phyloP scores from a whole-genome alignment of 805 yeast species.

The Candida berthetii region DNA sequence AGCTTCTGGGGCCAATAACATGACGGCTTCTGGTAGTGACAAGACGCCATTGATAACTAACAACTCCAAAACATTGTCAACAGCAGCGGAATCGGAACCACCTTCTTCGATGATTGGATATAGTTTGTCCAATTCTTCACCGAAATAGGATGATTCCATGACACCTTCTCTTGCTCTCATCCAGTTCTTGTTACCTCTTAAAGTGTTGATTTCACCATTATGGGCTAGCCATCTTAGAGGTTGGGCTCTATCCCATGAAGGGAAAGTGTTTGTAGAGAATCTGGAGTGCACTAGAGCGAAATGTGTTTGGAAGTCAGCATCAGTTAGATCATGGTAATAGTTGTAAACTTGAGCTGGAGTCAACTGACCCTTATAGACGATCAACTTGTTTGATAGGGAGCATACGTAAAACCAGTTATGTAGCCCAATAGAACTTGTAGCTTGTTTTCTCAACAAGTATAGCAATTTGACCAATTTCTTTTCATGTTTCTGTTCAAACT shows the following conservation, averaged over 20 bases:
- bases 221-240: conserved; percentile 97
- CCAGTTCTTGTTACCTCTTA: conserved; percentile 98
- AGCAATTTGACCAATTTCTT: conserved; percentile 76
- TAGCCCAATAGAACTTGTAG: conserved; percentile 85
- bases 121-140: conserved; percentile 84
- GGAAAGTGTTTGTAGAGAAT: conserved; percentile 96
- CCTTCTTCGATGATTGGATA: conserved; percentile 98
- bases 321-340: conserved; percentile 88
- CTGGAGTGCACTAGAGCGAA: conserved; percentile 96
- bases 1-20: conserved; percentile 96
- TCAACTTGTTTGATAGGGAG: conserved; percentile 81
- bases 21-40: conserved; percentile 93
- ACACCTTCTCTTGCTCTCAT: conserved; percentile 99
- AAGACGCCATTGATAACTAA: conserved; percentile 87
- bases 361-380: conserved; percentile 96
- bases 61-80: conserved; percentile 91
- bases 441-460: conserved; percentile 81
- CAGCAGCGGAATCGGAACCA: conserved; percentile 97
- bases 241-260: conserved; percentile 99
- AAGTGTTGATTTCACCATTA: conserved; percentile 96
- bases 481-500: conserved; percentile 49
- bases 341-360: conserved; percentile 95
- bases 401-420: conserved; percentile 98
- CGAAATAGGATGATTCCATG: conserved; percentile 81
- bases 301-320: conserved; percentile 90